Percentiles rank a stretch among this genome's conserved stretches.
These are phyloP conservation scores for Fraxinus xanthoxyloides DNA, from an alignment of 305 asterid species.

Conservation along the genomic window DNA sequence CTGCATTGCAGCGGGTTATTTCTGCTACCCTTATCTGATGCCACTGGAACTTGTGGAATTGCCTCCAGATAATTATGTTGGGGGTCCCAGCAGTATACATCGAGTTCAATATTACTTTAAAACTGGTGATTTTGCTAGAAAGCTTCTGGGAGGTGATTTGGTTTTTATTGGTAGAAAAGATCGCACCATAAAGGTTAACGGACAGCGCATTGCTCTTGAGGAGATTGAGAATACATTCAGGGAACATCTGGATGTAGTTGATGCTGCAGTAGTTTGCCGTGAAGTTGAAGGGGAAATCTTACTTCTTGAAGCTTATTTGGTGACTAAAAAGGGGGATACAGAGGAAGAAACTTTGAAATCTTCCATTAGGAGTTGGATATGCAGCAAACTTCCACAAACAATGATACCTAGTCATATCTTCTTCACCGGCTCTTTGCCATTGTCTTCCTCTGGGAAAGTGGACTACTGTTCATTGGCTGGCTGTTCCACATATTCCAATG, in stretches of 20 bases:
- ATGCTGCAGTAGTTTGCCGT: constrained; percentile 73
- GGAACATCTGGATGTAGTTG: constrained; percentile 65
- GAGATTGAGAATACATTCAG: constrained; percentile 67
- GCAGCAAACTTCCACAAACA: constrained; percentile 58
- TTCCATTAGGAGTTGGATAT: constrained; percentile 62
- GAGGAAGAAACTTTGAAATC: constrained; percentile 40
- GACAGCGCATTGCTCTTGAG: constrained; percentile 85
- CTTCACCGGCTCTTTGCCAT: constrained; percentile 59
- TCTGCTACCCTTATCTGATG: constrained; percentile 50
- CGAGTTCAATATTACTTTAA: constrained; percentile 43
- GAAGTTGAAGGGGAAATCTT: constrained; percentile 49
- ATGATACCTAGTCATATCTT: constrained; percentile 65
- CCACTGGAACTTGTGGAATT: constrained; percentile 42
- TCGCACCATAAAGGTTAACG: constrained; percentile 76
- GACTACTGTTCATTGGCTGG: constrained; percentile 60
- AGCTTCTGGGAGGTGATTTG: constrained; percentile 78
- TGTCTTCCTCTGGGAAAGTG: constrained; percentile 83
- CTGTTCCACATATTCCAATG: constrained; percentile 39
- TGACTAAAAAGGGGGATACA: constrained; percentile 40
- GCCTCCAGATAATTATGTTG: constrained; percentile 27
- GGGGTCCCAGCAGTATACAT: constrained; percentile 12
- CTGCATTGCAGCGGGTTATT: constrained; percentile 81
- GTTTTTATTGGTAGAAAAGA: constrained; percentile 85
- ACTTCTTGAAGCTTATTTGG: constrained; percentile 72
- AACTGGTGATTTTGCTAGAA: constrained; percentile 88